These are phyloP conservation scores for Colletotrichum sp. DNA, from an alignment of 2,329 filamentous ascomycete genomes.

Conservation along the genomic window DNA sequence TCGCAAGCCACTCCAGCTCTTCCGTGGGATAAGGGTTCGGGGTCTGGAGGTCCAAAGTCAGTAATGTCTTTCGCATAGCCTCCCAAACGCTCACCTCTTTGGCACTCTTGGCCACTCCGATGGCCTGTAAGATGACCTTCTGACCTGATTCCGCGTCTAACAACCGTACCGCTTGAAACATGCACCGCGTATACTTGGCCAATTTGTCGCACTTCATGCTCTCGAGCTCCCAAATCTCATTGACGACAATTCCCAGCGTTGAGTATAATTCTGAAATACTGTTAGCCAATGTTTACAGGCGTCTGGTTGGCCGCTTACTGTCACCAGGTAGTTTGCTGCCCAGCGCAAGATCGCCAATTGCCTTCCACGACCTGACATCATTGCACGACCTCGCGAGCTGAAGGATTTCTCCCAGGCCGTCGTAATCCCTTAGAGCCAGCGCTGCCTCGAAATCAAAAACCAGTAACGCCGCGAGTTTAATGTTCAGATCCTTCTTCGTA, in stretches of 20 bases:
- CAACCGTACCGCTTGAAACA: slow-evolving; percentile 72
- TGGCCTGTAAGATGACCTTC: slow-evolving; percentile 68
- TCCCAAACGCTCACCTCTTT: slow-evolving; percentile 42
- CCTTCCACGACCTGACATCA: slow-evolving; percentile 56
- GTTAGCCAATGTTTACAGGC: not conserved
- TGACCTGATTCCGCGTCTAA: slow-evolving; percentile 61
- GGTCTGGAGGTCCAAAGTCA: slow-evolving; percentile 32
- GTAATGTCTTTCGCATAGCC: not conserved
- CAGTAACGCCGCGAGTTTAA: slow-evolving; percentile 70
- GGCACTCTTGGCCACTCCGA: slow-evolving; percentile 55
- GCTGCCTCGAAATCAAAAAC: slow-evolving; percentile 83
- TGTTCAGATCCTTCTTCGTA: slow-evolving; percentile 55
- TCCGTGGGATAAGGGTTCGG: slow-evolving; percentile 61
- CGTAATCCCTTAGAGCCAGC: slow-evolving; percentile 70
- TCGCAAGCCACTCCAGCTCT: slow-evolving; percentile 80
- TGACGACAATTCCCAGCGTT: slow-evolving; percentile 71
- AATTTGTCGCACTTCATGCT: slow-evolving; percentile 63
- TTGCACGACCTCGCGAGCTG: slow-evolving; percentile 50
- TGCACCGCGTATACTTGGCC: slow-evolving; percentile 78
- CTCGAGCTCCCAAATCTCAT: slow-evolving; percentile 66
- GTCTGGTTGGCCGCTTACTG: slow-evolving; percentile 39
- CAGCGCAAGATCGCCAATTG: slow-evolving; percentile 71
- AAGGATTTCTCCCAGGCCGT: slow-evolving; percentile 67
- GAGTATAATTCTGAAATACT: slow-evolving; percentile 49
- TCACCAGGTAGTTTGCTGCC: slow-evolving; percentile 55